A percentile compares a stretch with the other conserved stretches of the same genome.
Evolutionary conservation across 352 stramenopile genomes (phyloP).

Genomic region (Phytophthora sp.): DNA sequence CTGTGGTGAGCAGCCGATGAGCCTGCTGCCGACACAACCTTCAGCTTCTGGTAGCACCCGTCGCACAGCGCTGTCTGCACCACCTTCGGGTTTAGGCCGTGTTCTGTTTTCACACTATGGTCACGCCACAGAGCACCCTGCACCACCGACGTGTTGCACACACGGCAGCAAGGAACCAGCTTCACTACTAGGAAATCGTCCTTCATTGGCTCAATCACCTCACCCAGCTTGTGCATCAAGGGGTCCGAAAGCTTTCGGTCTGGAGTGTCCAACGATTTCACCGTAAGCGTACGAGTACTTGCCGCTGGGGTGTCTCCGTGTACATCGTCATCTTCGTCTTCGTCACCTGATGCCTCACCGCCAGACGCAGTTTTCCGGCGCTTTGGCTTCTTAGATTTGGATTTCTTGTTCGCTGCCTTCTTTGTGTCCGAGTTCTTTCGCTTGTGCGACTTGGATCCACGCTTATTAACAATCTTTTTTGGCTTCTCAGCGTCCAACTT

Average conservation of each 20-base stretch:
- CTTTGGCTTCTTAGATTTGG: slow-evolving; percentile 83
- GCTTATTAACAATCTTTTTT: slow-evolving; percentile 70
- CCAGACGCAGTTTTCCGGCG: slow-evolving; percentile 54
- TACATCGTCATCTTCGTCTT: slow-evolving; percentile 54
- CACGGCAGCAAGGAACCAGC: slow-evolving; percentile 79
- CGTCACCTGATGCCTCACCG: slow-evolving; percentile 43
- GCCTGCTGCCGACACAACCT: slow-evolving; percentile 33
- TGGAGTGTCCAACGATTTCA: slow-evolving; percentile 68
- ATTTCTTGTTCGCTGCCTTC: slow-evolving; percentile 71
- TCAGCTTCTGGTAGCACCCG: slow-evolving; percentile 76
- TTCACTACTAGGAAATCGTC: slow-evolving; percentile 91
- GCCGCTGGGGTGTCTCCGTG: slow-evolving; percentile 32
- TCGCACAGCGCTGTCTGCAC: slow-evolving; percentile 84
- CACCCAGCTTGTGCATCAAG: slow-evolving; percentile 86
- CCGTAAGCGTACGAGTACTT: slow-evolving; percentile 35
- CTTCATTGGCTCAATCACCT: slow-evolving; percentile 91
- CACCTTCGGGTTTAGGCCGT: slow-evolving; percentile 64
- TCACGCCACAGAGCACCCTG: slow-evolving; percentile 75
- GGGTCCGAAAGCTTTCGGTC: slow-evolving; percentile 75
- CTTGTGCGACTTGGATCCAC: slow-evolving; percentile 55
- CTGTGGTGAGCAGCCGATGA: slow-evolving; percentile 45
- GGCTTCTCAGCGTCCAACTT: slow-evolving; percentile 89
- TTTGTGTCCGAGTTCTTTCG: slow-evolving; percentile 74
- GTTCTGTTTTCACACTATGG: slow-evolving; percentile 62
- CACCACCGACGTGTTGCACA: slow-evolving; percentile 82